Conservation (phyloP, 208 protist species). For the Wallacemonas sp. region DNA sequence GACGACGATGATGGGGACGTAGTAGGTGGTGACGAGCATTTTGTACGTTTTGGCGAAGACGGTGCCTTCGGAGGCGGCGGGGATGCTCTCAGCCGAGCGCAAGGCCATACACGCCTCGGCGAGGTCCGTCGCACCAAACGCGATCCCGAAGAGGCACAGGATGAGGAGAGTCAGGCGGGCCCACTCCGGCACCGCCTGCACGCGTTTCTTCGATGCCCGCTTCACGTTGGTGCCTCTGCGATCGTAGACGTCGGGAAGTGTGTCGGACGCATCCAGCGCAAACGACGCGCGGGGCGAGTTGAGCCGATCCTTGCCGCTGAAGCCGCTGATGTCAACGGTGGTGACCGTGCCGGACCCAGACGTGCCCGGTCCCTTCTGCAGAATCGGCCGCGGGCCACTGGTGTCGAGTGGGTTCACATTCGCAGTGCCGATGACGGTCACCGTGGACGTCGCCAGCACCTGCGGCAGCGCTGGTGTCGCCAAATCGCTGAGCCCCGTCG, state of each 20-base stretch:
- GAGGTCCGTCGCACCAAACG: conserved; percentile 26
- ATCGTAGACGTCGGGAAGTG: neutral
- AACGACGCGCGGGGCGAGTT: neutral
- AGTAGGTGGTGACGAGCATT: neutral
- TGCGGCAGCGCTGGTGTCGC: neutral
- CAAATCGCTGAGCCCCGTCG: too few species aligned
- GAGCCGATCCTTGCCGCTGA: neutral
- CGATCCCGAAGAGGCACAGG: conserved; percentile 56
- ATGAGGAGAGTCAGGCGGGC: neutral
- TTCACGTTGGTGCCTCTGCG: neutral
- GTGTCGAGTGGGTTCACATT: neutral
- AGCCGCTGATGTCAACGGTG: neutral
- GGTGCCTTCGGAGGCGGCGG: neutral
- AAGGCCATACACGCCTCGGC: conserved; percentile 17
- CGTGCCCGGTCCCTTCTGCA: too few species aligned
- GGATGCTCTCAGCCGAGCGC: neutral
- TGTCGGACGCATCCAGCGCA: neutral
- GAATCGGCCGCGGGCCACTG: neutral
- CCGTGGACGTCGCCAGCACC: neutral
- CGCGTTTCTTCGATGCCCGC: neutral
- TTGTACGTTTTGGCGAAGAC: neutral
- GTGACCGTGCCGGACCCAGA: neutral
- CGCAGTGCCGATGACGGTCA: neutral
- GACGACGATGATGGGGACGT: conserved; percentile 8
- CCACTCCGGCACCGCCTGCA: neutral